Evolutionary conservation across 768 basidiomycete genomes (phyloP).

Genomic region (Termitomyces bulborhizus): DNA sequence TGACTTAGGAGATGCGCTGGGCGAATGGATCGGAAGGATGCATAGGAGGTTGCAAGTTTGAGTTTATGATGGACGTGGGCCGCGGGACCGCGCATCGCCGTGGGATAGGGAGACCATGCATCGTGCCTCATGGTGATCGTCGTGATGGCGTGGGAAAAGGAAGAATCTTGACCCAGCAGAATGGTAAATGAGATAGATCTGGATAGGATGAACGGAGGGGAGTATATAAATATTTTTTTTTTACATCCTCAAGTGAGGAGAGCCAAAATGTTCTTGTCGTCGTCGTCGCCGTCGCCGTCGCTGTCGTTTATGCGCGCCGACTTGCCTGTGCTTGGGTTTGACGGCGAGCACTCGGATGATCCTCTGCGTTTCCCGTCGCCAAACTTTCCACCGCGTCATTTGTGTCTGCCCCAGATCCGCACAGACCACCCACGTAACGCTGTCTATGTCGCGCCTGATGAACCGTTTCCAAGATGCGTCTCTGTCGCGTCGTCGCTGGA

Average conservation of each 20-base stretch:
- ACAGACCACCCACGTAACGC: slow-evolving; percentile 20
- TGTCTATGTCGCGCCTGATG: slow-evolving; percentile 29
- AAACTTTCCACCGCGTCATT: slow-evolving; percentile 1
- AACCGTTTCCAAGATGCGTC: slow-evolving; percentile 6
- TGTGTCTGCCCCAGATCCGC: neutral
- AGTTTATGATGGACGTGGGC: too few relatives aligned
- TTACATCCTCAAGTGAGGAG: too few relatives aligned
- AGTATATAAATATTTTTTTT: too few relatives aligned
- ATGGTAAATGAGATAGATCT: neutral
- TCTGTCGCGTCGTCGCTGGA: slow-evolving; percentile 3
- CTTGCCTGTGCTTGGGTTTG: slow-evolving; percentile 21
- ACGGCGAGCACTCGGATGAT: slow-evolving; percentile 4
- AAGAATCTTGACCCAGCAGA: neutral
- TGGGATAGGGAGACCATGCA: too few relatives aligned
- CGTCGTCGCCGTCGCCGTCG: too few relatives aligned
- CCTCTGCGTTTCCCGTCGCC: slow-evolving; percentile 15
- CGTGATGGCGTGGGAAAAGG: too few relatives aligned
- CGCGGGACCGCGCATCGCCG: too few relatives aligned
- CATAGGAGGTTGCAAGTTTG: too few relatives aligned
- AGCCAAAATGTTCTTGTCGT: too few relatives aligned
- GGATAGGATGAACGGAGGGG: neutral
- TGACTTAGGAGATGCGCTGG: too few relatives aligned
- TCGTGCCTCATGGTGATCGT: neutral
- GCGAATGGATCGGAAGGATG: too few relatives aligned
- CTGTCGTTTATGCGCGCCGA: slow-evolving; percentile 10